phyloP scores from a whole-genome alignment of 129 eudicot species.

The Saposhnikovia divaricata region DNA sequence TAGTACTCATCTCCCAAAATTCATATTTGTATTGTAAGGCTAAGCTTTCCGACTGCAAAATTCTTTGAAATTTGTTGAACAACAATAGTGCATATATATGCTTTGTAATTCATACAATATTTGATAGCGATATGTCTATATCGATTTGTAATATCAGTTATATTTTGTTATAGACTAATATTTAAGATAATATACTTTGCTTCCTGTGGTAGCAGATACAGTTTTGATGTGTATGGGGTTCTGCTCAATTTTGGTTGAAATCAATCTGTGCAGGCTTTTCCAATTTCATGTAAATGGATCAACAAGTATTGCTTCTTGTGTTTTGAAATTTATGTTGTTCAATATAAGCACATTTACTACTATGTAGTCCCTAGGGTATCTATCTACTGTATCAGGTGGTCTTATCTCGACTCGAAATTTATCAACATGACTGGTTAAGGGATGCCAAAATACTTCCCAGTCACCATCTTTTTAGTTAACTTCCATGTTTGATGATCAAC shows the following conservation, averaged over 20 bases:
- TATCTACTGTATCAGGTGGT: background rate
- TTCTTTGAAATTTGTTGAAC: no score
- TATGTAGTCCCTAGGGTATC: background rate
- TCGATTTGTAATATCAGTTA: background rate
- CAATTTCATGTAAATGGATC: no score
- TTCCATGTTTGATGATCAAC: background rate
- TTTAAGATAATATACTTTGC: background rate
- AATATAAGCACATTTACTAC: no score
- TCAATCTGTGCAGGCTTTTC: background rate
- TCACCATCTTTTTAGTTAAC: background rate
- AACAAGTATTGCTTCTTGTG: background rate
- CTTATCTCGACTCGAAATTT: background rate
- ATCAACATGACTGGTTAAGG: no score
- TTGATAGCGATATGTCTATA: background rate
- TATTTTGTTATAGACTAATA: background rate
- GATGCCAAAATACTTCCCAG: background rate
- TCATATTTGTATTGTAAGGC: no score
- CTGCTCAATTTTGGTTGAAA: background rate
- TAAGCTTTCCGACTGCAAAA: background rate
- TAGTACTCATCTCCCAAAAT: no score
- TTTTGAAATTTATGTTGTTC: background rate
- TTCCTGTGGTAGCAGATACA: background rate
- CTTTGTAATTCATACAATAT: background rate
- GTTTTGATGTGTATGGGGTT: background rate
- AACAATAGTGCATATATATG: background rate